phyloP scores from a whole-genome alignment of 2,329 filamentous ascomycete species.

The Trichoderma guizhouense region DNA sequence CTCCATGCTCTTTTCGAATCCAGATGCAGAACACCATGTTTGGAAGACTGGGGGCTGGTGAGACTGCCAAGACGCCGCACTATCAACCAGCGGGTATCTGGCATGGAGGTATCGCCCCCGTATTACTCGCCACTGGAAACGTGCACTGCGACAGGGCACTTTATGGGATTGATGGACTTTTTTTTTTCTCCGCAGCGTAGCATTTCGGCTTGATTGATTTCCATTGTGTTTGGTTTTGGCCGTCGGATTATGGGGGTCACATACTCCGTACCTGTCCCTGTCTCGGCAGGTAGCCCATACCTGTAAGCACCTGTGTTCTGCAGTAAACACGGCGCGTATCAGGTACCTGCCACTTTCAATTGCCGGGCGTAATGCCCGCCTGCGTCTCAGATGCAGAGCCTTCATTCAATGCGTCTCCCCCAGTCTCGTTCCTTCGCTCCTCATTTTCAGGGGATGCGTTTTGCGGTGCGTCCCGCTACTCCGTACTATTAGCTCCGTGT shows the following conservation, averaged over 20 bases:
- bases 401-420: neutral
- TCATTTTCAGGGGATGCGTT: neutral
- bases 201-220: neutral
- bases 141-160: neutral
- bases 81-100: slow-evolving; percentile 6
- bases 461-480: neutral
- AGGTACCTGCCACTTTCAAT: neutral
- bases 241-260: neutral
- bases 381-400: neutral
- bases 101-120: neutral
- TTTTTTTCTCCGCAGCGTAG: neutral
- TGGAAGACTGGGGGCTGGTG: neutral
- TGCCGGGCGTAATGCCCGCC: neutral
- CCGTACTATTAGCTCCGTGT: neutral
- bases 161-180: neutral
- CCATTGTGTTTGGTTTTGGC: neutral
- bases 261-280: neutral
- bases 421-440: neutral
- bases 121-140: neutral
- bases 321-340: neutral
- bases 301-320: neutral
- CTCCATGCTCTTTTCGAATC: neutral
- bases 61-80: slow-evolving; percentile 18
- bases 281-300: neutral
- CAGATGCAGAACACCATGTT: neutral